Base-by-base conservation (phyloP, 2,329 filamentous ascomycete genomes). In the Microsporum audouinii region DNA sequence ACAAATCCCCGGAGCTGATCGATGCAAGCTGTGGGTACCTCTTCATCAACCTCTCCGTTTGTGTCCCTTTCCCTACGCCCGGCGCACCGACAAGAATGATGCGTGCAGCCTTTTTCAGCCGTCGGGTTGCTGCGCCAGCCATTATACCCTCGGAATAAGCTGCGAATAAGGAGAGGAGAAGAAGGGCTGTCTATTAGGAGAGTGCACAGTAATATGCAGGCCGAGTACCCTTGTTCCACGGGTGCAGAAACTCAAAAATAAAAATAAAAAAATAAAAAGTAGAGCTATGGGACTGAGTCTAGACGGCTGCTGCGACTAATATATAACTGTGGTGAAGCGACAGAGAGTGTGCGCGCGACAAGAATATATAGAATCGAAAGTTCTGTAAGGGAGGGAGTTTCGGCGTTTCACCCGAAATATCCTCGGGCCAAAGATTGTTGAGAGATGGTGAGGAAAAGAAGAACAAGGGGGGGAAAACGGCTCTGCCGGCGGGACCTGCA, bases 51-150 rank as follows among this genome's bases (percentile, higher is more conserved):
- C 94, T 85, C 74, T 95, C 89, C 58, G 89, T 90, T 78, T 99
- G 94, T 2, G 94, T 99, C 65, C 92, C 94, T 75, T 99, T 99
- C 65, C 94, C 94, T 61, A 96, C 94, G 62, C 91, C 91, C n/a
- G 94, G 94, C 59, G 92, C 91, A 68, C 94, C 94, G 68, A 99
- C 84, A 67, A 99, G 84, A 71, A 99, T 97, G 65, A 97, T 87
- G 65, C 94, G 88, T 60, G 94, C 94, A 62, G 94, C 92, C 76
- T 82, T 86, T 66, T 81, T 82, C 70, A 95, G 83, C 77, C 84
- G 75, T 67, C 73, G 77, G 33, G 70, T 71, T n/a, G 68, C 43
- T 7, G 62, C 34, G 33, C 56, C 41, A 7, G 60, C 49, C 60
- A 65, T 66, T 58, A 17, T 59, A 17, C 17, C 43, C 10, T 23